These are phyloP conservation scores for Parathielavia appendiculata DNA, from an alignment of 495 filamentous ascomycete species.

Conservation along the genomic window DNA sequence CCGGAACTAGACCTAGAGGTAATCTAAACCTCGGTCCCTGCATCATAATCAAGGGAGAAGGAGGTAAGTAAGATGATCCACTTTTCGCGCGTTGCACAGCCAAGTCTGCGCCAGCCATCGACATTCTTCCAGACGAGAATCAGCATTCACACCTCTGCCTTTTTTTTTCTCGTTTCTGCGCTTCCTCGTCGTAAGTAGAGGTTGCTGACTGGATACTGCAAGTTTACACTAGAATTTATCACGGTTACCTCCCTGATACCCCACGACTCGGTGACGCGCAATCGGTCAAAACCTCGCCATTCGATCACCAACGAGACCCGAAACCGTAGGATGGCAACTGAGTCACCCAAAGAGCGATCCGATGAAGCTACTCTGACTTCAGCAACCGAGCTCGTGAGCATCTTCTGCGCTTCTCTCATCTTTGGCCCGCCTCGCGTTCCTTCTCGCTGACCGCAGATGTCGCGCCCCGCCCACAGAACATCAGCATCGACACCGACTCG, in stretches of 20 bases:
- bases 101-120: slow-evolving; percentile 15
- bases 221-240: slow-evolving; percentile 12
- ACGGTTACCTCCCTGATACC: slow-evolving; percentile 10
- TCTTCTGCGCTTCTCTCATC: neutral
- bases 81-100: slow-evolving; percentile 12
- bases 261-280: slow-evolving; percentile 22
- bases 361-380: slow-evolving; percentile 47
- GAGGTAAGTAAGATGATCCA: slow-evolving; percentile 18
- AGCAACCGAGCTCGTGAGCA: slow-evolving; percentile 45
- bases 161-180: slow-evolving; percentile 16
- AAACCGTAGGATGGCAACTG: slow-evolving; percentile 56
- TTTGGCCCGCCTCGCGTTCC: neutral
- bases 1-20: slow-evolving; percentile 14
- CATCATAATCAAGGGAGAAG: slow-evolving; percentile 14
- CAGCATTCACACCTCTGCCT: neutral
- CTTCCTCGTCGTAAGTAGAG: slow-evolving; percentile 5
- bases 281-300: slow-evolving; percentile 16
- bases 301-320: slow-evolving; percentile 20
- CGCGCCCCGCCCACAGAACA: slow-evolving; percentile 24
- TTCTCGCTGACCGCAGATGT: slow-evolving; percentile 16
- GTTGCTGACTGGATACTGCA: slow-evolving; percentile 10
- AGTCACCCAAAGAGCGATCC: slow-evolving; percentile 47
- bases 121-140: slow-evolving; percentile 9
- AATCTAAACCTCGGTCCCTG: slow-evolving; percentile 14
- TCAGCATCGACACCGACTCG: slow-evolving; percentile 32